Conservation (phyloP, 208 protist genomes). For the Leishmania tropica region DNA sequence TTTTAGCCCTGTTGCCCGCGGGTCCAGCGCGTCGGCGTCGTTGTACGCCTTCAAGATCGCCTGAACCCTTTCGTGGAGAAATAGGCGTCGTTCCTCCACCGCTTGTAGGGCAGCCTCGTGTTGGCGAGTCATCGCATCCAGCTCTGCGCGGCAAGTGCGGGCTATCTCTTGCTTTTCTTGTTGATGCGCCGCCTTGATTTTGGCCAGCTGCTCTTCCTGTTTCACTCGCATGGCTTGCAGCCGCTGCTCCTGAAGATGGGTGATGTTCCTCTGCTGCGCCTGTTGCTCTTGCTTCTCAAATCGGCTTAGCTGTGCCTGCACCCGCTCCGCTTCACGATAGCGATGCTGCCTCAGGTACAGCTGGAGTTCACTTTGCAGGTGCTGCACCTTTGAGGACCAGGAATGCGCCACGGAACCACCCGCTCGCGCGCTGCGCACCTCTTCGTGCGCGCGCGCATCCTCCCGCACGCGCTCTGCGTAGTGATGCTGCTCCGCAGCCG, state of each 20-base stretch:
- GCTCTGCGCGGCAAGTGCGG: conserved; percentile 19
- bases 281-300: conserved; percentile 33
- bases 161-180: conserved; percentile 25
- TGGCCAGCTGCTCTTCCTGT: conserved; percentile 10
- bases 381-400: conserved; percentile 23
- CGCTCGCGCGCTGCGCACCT: not conserved
- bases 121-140: conserved; percentile 32
- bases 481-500: conserved; percentile 36
- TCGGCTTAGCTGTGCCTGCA: conserved; percentile 30
- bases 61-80: conserved; percentile 15
- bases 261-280: conserved; percentile 25
- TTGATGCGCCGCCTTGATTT: conserved; percentile 13
- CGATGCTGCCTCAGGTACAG: conserved; percentile 36
- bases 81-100: conserved; percentile 18
- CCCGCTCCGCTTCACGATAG: conserved; percentile 46
- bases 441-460: conserved; percentile 15
- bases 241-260: conserved; percentile 28
- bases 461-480: conserved; percentile 32
- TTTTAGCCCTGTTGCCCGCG: conserved; percentile 15
- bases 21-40: conserved; percentile 23
- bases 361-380: conserved; percentile 35
- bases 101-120: conserved; percentile 29
- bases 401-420: not conserved
- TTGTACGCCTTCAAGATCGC: conserved; percentile 14
- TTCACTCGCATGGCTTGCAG: conserved; percentile 15